Conservation (phyloP, 2,329 filamentous ascomycete genomes). For the Diaporthe vaccinii region DNA sequence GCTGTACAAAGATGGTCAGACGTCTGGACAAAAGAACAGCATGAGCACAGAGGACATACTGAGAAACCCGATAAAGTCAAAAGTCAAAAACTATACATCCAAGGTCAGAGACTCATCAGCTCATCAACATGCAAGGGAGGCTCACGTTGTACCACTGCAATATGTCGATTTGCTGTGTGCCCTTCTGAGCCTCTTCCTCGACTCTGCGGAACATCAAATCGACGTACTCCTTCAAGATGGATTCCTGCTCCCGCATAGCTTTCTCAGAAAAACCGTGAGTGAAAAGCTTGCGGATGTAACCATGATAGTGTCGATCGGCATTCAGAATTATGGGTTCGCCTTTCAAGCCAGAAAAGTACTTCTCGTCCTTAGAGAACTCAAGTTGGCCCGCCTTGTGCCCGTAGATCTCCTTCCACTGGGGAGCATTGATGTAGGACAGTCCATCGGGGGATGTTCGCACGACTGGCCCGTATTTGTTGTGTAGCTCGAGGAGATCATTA, state of each 20-base stretch:
- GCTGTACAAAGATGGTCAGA: background rate
- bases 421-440: conserved; percentile 27
- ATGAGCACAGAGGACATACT: background rate
- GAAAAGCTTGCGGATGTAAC: conserved; percentile 4
- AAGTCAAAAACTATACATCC: background rate
- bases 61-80: conserved; percentile 1
- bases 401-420: conserved; percentile 34
- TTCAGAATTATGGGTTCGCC: background rate
- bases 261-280: conserved; percentile 1
- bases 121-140: background rate
- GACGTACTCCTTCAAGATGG: background rate
- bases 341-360: background rate
- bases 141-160: background rate
- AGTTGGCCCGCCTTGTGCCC: conserved; percentile 36
- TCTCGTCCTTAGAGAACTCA: conserved; percentile 30
- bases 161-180: background rate
- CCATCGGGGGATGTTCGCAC: conserved; percentile 8
- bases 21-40: background rate
- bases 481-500: conserved; percentile 36
- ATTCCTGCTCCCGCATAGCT: background rate
- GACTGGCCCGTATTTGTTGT: conserved; percentile 30
- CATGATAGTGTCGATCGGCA: background rate
- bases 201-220: conserved; percentile 3
- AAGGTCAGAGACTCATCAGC: background rate
- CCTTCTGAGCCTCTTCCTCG: background rate